Evolutionary conservation across 129 eudicot species (phyloP), one percentile per base, ranked within the genome.

Genomic region (Pseudognaphalium luteoalbum): DNA sequence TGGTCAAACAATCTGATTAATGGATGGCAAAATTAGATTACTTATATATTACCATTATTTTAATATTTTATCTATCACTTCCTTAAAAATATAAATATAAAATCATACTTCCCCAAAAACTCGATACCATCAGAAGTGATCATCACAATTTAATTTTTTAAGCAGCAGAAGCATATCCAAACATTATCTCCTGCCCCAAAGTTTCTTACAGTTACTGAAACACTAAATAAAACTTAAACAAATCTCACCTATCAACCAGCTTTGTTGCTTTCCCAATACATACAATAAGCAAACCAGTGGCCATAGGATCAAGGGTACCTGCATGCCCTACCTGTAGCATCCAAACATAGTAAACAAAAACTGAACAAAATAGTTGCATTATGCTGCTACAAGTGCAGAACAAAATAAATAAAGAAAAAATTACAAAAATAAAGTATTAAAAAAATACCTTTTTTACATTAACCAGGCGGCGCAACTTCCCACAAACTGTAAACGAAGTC

Each of bases 401-500:
- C 56, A 70, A 42, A 42, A 5, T 11, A 68, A 29, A 68, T 39
- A 47, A 57, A 47, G 14, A 65, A n/a, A n/a, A n/a, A n/a, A n/a
- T n/a, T n/a, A n/a, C n/a, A n/a, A n/a, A n/a, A n/a, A n/a, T n/a
- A n/a, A n/a, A n/a, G n/a, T n/a, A n/a, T n/a, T n/a, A n/a, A n/a
- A n/a, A n/a, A n/a, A n/a, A 28, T 77, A 93, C 97, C 99, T 94
- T 94, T 78, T 94, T 94, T 74, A 91, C 96, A 76, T 89, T 81
- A 80, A 89, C 96, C 63, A 94, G 71, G 61, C 97, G 97, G 4
- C 99, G 88, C 78, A 94, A 79, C 87, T 91, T 94, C 56, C 99
- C 99, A 83, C 99, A 91, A 74, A 94, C 99, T 28, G 99, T 94
- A 81, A 91, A 94, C 16, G 99, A 94, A 41, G 99, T 94, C 99